Base-by-base conservation (phyloP, 2,329 filamentous ascomycete species). In the Neonectria sp. region DNA sequence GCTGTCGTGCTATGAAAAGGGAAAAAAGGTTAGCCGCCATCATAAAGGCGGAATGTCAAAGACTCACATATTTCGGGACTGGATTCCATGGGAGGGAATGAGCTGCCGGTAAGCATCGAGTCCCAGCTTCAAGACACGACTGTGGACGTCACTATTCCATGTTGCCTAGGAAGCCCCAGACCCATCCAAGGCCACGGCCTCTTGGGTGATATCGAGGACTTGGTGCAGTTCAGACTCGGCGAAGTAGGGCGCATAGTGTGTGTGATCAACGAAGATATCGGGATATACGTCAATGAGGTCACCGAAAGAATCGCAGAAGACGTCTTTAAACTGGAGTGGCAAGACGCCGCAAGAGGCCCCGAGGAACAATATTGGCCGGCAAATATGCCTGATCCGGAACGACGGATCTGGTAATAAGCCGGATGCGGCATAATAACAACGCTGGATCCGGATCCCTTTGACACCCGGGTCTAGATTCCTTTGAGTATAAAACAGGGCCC, bases 131-230 rank as follows among this genome's bases (percentile, higher is more conserved):
- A 56, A 21, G 53, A 56, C 37, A 27, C 33, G 37, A 24, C 53
- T 56, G n/a, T 56, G 37, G 53, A 56, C 33, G 37, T 56, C 37
- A 25, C 53, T 27, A 43, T 45, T 56, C 53, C 37, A 56, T 24
- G 37, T 43, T 24, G 37, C 35, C 40, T 56, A 24, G 12, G 21
- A 56, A n/a, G 35, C 53, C 21, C 37, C 37, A 29, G 53, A 24
- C 11, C 53, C 21, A 21, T 56, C 53, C 24, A 56, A 56, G 15
- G n/a, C 21, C 6, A 56, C 21, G 6, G 53, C 53, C 40, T 56
- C 53, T 56, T 56, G 21, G 15, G 53, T 56, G 24, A 56, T 56
- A 43, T 56, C 37, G 15, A 63, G 55, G 52, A 63, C 49, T 29
- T 52, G 27, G 25, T 52, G 27, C 12, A 52, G 49, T 25, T 52